Evolutionary conservation across 2,329 filamentous ascomycete genomes (phyloP).

Genomic region (Amauroascus verrucosus): DNA sequence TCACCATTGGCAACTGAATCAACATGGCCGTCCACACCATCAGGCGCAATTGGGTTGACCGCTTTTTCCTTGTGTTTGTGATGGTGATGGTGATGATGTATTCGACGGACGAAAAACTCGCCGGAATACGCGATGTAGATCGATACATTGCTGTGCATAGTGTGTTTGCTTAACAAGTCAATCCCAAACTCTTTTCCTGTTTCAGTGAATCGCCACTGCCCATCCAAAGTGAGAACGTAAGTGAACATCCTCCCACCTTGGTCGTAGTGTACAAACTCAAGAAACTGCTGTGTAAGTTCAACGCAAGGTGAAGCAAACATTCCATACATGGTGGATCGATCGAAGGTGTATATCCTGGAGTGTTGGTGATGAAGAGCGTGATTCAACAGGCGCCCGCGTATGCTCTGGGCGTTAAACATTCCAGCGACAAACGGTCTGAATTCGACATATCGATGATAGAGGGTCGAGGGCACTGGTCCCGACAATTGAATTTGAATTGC

Average conservation of each 20-base stretch:
- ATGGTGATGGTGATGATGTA: constrained; percentile 28
- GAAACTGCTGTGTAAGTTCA: constrained; percentile 66
- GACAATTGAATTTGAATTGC: constrained; percentile 80
- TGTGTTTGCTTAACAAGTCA: constrained; percentile 87
- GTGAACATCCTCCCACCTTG: constrained; percentile 81
- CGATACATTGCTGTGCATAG: constrained; percentile 89
- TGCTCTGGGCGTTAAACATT: constrained; percentile 71
- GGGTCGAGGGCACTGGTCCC: constrained; percentile 65
- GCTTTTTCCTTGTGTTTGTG: constrained; percentile 14
- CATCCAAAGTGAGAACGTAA: constrained; percentile 82
- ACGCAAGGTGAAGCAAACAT: constrained; percentile 54
- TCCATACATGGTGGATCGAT: constrained; percentile 63
- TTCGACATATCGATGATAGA: constrained; percentile 90
- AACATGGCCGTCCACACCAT: constrained; percentile 24
- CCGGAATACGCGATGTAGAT: constrained; percentile 87
- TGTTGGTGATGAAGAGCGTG: constrained; percentile 86
- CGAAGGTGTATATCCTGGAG: constrained; percentile 77
- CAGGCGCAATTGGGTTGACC: constrained; percentile 32
- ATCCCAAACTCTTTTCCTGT: constrained; percentile 93
- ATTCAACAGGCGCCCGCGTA: constrained; percentile 71
- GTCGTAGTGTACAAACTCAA: constrained; percentile 78
- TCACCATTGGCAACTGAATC: constrained; percentile 20
- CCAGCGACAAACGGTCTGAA: constrained; percentile 81
- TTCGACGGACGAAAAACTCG: constrained; percentile 78
- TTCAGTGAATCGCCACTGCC: constrained; percentile 80